These are phyloP conservation scores for Leccinum pachyderme DNA, from an alignment of 1,284 basidiomycete species.

Conservation along the genomic window DNA sequence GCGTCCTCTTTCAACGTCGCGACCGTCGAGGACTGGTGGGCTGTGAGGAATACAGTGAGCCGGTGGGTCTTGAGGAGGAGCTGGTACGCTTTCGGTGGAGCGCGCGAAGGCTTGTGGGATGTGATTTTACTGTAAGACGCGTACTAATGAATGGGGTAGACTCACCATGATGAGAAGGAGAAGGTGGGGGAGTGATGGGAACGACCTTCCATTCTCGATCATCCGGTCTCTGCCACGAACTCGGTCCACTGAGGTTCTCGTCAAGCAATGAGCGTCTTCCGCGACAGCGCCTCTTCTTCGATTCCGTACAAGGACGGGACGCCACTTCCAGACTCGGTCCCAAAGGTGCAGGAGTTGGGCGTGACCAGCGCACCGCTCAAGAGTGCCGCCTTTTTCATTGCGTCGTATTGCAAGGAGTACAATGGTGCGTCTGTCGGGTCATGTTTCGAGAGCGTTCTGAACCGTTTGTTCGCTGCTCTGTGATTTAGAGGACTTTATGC, in stretches of 20 bases:
- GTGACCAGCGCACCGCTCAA: constrained; percentile 93
- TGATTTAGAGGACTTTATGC: constrained; percentile 94
- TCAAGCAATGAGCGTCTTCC: constrained; percentile 52
- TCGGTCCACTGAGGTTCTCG: not conserved
- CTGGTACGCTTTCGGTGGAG: constrained; percentile 57
- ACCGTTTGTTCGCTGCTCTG: not conserved
- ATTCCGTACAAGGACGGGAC: constrained; percentile 66
- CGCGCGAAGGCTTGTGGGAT: constrained; percentile 38
- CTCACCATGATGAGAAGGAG: constrained; percentile 26
- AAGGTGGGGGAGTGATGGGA: constrained; percentile 15
- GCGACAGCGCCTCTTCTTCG: constrained; percentile 39
- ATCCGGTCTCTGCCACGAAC: constrained; percentile 15
- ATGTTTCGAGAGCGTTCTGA: not conserved
- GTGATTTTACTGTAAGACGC: not conserved
- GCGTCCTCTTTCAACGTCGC: constrained; percentile 59
- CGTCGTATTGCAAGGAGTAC: constrained; percentile 92
- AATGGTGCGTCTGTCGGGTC: constrained; percentile 68
- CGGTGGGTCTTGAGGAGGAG: constrained; percentile 69
- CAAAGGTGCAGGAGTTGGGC: constrained; percentile 90
- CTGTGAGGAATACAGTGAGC: constrained; percentile 59
- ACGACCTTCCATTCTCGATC: constrained; percentile 23
- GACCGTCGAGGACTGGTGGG: constrained; percentile 52
- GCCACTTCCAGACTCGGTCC: constrained; percentile 70
- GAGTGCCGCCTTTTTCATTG: constrained; percentile 97
- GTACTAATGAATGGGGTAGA: not conserved